Base-by-base conservation (phyloP, 1,284 basidiomycete genomes). In the Wallemia mellicola region DNA sequence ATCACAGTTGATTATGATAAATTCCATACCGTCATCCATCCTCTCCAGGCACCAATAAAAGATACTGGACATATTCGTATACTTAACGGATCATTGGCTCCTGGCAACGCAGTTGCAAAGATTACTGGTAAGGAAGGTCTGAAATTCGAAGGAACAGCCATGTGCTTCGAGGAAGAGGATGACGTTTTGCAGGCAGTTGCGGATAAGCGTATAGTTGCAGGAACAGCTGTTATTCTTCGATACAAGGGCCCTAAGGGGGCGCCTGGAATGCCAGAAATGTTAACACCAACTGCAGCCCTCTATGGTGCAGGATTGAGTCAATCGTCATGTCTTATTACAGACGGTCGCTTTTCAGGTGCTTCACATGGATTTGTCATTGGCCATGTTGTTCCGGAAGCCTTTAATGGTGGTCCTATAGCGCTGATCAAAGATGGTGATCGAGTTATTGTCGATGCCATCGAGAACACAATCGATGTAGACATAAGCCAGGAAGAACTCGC, bases 211-310 rank as follows among this genome's bases (percentile, higher is more conserved):
- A 84, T 98, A 69, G 87, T 81, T 66, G 73, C 81, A 28, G 88
- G 88, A 0, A 85, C 77, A 63, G 81, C 92, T 28, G 76, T 94
- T 61, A 82, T 96, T 57, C 81, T 96, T 72, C 77, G 91, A 63
- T 96, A 96, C 70, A 85, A 92, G 69, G 91, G 91, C 24, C 91
- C 91, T 2, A 92, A 89, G 71, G 89, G 91, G 60, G 91, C 82
- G 27, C 91, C 89, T 24, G 89, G 91, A 58, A 96, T 96, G 92
- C 92, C 92, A 19, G 92, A 96, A 67, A 77, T 77, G 75, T 69
- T 77, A 61, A 72, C 67, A 63, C 87, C 86, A 5, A 94, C 88
- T n/a, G 81, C 78, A 62, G 80, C 86, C 57, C 77, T 95, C 64
- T 85, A 89, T 72, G 92, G 92, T 28, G 91, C 91, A 59, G 92